Base-by-base conservation (phyloP, 1,284 basidiomycete genomes). In the Ceraceosorus bombacis region DNA sequence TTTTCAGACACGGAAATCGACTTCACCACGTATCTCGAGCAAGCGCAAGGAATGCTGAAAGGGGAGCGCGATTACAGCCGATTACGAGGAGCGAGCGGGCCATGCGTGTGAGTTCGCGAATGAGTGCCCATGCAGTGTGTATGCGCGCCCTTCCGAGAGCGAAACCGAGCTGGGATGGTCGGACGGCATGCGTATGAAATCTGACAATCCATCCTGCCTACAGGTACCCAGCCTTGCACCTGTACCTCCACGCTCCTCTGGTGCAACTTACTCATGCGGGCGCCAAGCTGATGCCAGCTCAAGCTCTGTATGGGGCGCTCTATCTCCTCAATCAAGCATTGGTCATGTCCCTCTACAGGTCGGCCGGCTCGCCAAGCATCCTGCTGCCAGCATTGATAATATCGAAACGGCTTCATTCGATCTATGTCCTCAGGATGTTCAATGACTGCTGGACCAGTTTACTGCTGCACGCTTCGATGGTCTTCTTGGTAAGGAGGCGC, bases 201-300 rank as follows among this genome's bases (percentile, higher is more conserved):
- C 17, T 13, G 41, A 61, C 38, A 36, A 8, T 40, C 49, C 12
- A 8, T 40, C 27, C 43, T 54, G 12, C 36, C 37, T 41, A n/a
- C 73, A 94, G 91, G 52, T 99, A 99, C 78, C 95, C 95, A 1
- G 95, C 93, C 13, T 87, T 90, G 1, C 92, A 96, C 77, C 81
- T 98, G 57, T 85, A 88, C 73, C 83, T 95, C 63, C 92, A 94
- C 78, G 82, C 85, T 4, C 64, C 85, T n/a, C 80, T 98, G 0
- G 83, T 88, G 75, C 72, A 76, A 40, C 72, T 91, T 46, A 89
- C 88, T 6, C 71, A 83, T 52, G 80, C 78, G 12, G 89, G 88
- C 12, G 5, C 13, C 0, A 48, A 88, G 68, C 80, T 95, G 58
- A 76, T 78, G 38, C 78, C 83, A 0, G 89, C 87, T 0, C 74